Evolutionary conservation across 495 filamentous ascomycete species (phyloP), one percentile per base, ranked within the genome.

Genomic region (Recurvomyces mirabilis): DNA sequence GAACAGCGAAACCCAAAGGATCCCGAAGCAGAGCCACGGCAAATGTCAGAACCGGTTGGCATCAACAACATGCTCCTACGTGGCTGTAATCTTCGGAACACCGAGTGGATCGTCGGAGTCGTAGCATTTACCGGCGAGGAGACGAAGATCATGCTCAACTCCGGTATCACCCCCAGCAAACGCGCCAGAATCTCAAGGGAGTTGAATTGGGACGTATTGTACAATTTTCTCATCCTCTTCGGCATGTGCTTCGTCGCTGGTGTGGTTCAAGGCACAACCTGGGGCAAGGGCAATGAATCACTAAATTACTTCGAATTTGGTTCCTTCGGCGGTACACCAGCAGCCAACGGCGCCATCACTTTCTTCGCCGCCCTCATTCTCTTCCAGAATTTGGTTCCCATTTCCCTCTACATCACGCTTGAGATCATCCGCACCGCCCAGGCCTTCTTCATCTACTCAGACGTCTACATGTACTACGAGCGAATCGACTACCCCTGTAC

Each of bases 131-230:
- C 93, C 19, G 93, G 93, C 29, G 80, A 83, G 53, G 93, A 99
- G 55, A 94, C 93, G 17, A 99, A 96, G 68, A 96, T 96, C 61
- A 99, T 99, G 93, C 81, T 95, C 65, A 99, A 99, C 60, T 81
- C 93, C 10, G 93, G 93, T 41, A 84, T 86, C 35, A 96, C 93
- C n/a, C 93, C 93, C 7, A 93, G 78, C 52, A 99, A 99, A 66
- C 81, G 89, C 49, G 75, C 93, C 32, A 77, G 84, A 36, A 87
- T 99, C 57, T 81, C 86, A 26, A 82, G 82, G 52, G 87, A 94
- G 57, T 68, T 99, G 34, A 96, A 96, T 64, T 93, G 87, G 79
- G 91, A 94, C 62, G 91, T 99, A 60, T 77, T 95, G 47, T 87
- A 87, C 73, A 99, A 99, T 65, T 96, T 99, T 60, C 66, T 82